A percentile compares a stretch with the other conserved stretches of the same genome.
Evolutionary conservation across 2,329 filamentous ascomycete genomes (phyloP).

Genomic region (Emmonsiellopsis sp.): DNA sequence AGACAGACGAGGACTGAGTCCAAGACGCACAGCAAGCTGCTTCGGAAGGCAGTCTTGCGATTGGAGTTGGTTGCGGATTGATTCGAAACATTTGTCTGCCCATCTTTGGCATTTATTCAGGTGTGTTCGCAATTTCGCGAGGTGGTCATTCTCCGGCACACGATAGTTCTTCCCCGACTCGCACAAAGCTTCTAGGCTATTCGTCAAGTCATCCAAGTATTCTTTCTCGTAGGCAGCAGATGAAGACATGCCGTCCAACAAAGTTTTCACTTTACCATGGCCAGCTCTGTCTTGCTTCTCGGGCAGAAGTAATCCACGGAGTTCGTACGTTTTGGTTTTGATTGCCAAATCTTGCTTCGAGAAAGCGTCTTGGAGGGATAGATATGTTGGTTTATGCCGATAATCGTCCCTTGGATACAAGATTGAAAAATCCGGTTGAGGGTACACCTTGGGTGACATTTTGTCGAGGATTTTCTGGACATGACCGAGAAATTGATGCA

Average conservation of each 20-base stretch:
- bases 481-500: slow-evolving; percentile 10
- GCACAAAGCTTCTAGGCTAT: background rate
- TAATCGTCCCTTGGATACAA: background rate
- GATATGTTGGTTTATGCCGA: background rate
- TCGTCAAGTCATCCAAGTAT: background rate
- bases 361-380: background rate
- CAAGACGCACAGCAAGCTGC: background rate
- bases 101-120: background rate
- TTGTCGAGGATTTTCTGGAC: slow-evolving; percentile 9
- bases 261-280: background rate
- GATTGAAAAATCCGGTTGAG: background rate
- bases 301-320: no score
- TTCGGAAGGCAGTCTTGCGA: background rate
- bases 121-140: background rate
- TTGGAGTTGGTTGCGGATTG: slow-evolving; percentile 1
- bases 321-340: no score
- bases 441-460: background rate
- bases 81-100: background rate
- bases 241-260: background rate
- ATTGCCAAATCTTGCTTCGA: background rate
- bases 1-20: slow-evolving; percentile 15
- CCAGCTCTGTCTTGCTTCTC: background rate
- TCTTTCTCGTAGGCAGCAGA: background rate
- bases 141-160: no score
- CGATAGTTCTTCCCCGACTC: background rate